A percentile compares a stretch with the other conserved stretches of the same genome.
Conservation (phyloP, 2,329 filamentous ascomycete genomes). For the Westerdykella ornata region DNA sequence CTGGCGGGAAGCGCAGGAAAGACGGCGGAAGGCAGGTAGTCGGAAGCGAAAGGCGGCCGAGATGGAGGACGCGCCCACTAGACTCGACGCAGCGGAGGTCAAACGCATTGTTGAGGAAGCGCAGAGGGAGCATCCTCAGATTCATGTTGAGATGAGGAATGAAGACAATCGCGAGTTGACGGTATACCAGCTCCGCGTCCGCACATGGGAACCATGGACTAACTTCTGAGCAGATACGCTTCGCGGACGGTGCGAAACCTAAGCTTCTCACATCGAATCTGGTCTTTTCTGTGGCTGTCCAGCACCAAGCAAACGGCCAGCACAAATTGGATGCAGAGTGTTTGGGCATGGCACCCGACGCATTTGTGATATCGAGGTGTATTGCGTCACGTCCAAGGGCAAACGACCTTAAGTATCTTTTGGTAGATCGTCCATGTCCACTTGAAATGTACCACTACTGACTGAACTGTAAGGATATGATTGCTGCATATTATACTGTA, state of each 20-base stretch:
- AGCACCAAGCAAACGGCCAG: conserved; percentile 19
- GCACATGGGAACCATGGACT: not conserved
- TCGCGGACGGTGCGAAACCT: conserved; percentile 15
- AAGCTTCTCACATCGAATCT: conserved; percentile 8
- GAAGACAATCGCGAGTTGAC: conserved; percentile 19
- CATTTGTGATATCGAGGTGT: conserved; percentile 28
- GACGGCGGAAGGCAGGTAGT: conserved; percentile 4
- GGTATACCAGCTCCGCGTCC: conserved; percentile 12
- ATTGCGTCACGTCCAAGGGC: conserved; percentile 27
- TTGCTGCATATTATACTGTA: conserved; percentile 33
- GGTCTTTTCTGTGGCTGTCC: conserved; percentile 25
- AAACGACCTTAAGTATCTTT: conserved; percentile 27
- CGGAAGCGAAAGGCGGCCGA: too few relatives aligned
- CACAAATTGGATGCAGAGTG: conserved; percentile 28
- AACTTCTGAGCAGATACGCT: conserved; percentile 15
- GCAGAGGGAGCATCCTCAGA: conserved; percentile 18
- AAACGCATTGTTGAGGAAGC: conserved; percentile 20
- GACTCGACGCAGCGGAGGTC: conserved; percentile 19
- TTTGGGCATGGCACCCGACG: conserved; percentile 23
- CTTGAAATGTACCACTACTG: conserved; percentile 9
- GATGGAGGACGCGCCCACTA: conserved; percentile 6
- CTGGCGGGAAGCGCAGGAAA: conserved; percentile 22
- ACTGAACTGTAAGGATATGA: conserved; percentile 29
- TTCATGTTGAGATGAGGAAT: conserved; percentile 24
- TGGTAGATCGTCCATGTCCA: conserved; percentile 21